These are phyloP conservation scores for Allium cepa DNA, from an alignment of 106 monocot species.

Conservation along the genomic window DNA sequence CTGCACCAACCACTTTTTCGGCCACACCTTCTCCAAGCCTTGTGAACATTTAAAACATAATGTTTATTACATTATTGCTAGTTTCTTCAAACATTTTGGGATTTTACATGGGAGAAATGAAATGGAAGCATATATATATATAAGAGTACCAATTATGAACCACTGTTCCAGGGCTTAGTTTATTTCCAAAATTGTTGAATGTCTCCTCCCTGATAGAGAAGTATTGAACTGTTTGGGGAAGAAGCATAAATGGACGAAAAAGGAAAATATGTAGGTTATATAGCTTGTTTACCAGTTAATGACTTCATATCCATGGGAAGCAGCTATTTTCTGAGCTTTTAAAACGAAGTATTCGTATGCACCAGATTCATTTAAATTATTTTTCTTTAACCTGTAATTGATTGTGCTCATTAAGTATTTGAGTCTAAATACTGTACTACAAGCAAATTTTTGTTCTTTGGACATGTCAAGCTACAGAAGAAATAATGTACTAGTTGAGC, in stretches of 20 bases:
- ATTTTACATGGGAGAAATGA: too few relatives aligned
- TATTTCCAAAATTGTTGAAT: slow-evolving; percentile 80
- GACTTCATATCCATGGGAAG: slow-evolving; percentile 81
- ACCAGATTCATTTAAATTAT: slow-evolving; percentile 54
- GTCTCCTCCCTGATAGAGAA: slow-evolving; percentile 73
- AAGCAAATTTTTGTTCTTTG: too few relatives aligned
- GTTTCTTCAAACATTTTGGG: too few relatives aligned
- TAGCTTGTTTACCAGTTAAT: slow-evolving; percentile 57
- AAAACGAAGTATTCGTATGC: slow-evolving; percentile 84
- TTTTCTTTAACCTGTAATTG: slow-evolving; percentile 48
- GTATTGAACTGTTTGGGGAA: too few relatives aligned
- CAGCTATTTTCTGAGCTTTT: slow-evolving; percentile 74
- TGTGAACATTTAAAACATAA: neutral
- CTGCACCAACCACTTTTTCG: slow-evolving; percentile 52
- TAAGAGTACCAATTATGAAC: slow-evolving; percentile 84
- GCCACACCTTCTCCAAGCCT: slow-evolving; percentile 83
- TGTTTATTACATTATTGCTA: too few relatives aligned
- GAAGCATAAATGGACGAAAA: too few relatives aligned
- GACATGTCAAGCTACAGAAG: too few relatives aligned
- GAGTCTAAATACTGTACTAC: too few relatives aligned
- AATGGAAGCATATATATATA: neutral
- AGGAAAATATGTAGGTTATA: neutral
- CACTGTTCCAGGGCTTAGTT: slow-evolving; percentile 61
- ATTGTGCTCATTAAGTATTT: neutral
- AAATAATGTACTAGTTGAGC: too few relatives aligned